Conservation (phyloP, 2,329 filamentous ascomycete genomes). For the Hypoxylon sp. region DNA sequence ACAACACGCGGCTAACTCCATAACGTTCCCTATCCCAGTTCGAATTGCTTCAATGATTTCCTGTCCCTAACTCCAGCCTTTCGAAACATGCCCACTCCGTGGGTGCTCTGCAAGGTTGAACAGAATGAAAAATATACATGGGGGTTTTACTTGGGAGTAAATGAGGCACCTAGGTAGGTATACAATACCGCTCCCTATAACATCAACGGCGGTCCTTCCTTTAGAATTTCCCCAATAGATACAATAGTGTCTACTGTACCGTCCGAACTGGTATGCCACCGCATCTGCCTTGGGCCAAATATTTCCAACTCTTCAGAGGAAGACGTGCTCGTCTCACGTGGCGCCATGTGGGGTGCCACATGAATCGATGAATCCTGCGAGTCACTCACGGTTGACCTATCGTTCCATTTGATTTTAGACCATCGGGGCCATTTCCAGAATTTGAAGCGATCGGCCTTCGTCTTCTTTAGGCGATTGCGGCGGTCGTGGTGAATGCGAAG, state of each 20-base stretch:
- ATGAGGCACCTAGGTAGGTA: background rate
- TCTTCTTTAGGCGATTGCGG: slow-evolving; percentile 42
- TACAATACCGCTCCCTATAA: slow-evolving; percentile 4
- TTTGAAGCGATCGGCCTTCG: slow-evolving; percentile 46
- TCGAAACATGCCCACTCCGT: slow-evolving; percentile 13
- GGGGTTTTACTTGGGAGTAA: background rate
- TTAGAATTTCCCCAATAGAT: slow-evolving; percentile 47
- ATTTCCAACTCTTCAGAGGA: slow-evolving; percentile 38
- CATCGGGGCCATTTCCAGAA: slow-evolving; percentile 50
- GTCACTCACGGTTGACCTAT: slow-evolving; percentile 20
- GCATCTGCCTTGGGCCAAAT: slow-evolving; percentile 44
- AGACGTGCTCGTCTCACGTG: slow-evolving; percentile 29
- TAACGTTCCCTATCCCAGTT: slow-evolving; percentile 11
- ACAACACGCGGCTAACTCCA: slow-evolving; percentile 18
- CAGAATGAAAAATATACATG: slow-evolving; percentile 24
- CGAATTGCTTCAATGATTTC: slow-evolving; percentile 26
- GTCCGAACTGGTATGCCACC: slow-evolving; percentile 36
- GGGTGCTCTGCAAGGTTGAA: slow-evolving; percentile 3
- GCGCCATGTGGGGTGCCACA: slow-evolving; percentile 35
- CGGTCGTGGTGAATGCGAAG: slow-evolving; percentile 44
- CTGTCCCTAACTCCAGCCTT: slow-evolving; percentile 28
- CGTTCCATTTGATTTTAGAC: slow-evolving; percentile 45
- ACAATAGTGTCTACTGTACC: slow-evolving; percentile 42
- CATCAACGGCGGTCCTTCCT: slow-evolving; percentile 36
- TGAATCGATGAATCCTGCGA: slow-evolving; percentile 32